phyloP scores from a whole-genome alignment of 2,329 filamentous ascomycete species.

The Epicoccum nigrum region DNA sequence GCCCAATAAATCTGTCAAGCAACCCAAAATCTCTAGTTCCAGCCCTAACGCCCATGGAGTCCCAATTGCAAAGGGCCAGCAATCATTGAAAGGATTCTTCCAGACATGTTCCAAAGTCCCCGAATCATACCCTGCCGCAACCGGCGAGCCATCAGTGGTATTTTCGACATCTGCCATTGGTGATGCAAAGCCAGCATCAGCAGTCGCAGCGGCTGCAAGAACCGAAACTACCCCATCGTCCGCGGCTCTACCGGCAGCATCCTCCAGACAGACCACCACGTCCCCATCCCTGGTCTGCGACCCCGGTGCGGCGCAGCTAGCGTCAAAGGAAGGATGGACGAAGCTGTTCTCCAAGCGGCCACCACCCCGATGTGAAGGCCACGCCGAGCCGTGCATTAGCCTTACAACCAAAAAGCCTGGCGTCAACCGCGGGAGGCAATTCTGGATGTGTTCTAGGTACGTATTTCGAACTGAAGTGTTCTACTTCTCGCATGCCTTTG shows the following conservation, averaged over 20 bases:
- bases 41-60: constrained; percentile 26
- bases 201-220: neutral
- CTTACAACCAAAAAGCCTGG: constrained; percentile 88
- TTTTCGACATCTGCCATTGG: constrained; percentile 1
- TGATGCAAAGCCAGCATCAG: constrained; percentile 3
- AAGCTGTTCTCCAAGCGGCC: constrained; percentile 78
- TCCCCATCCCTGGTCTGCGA: constrained; percentile 24
- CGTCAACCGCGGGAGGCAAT: constrained; percentile 72
- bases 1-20: constrained; percentile 51
- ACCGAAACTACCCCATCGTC: constrained; percentile 10
- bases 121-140: constrained; percentile 9
- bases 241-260: constrained; percentile 1
- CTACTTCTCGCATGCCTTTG: neutral
- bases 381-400: constrained; percentile 84
- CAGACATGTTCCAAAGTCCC: constrained; percentile 43
- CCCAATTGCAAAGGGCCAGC: constrained; percentile 56
- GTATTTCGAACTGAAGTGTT: constrained; percentile 25
- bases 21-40: constrained; percentile 53
- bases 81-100: constrained; percentile 80
- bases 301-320: constrained; percentile 59
- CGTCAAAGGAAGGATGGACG: constrained; percentile 79
- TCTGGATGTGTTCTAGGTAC: constrained; percentile 71
- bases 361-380: constrained; percentile 78
- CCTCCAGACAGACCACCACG: constrained; percentile 4
- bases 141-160: constrained; percentile 6